A percentile compares a stretch with the other conserved stretches of the same genome.
Conservation (phyloP, 106 monocot species). For the Dactylorhiza incarnata region DNA sequence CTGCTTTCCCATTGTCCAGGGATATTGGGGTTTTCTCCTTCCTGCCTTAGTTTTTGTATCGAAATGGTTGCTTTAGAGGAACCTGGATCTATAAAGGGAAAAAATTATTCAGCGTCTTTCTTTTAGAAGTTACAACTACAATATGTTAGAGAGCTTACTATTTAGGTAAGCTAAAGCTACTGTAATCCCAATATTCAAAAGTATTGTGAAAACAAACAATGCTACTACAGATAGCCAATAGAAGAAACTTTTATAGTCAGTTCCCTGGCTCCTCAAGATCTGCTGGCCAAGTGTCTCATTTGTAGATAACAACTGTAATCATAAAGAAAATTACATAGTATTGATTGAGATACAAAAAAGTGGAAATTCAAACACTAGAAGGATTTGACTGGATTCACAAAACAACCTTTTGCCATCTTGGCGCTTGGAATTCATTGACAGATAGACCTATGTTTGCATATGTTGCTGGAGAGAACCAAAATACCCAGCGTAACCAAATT, state of each 20-base stretch:
- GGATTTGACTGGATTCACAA: background rate
- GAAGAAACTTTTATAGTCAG: constrained; percentile 3
- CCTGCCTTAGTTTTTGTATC: background rate
- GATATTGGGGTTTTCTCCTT: background rate
- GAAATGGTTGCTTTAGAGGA: constrained; percentile 6
- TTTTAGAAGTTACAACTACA: background rate
- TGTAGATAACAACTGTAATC: background rate
- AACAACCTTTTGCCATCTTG: constrained; percentile 24
- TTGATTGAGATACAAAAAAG: background rate
- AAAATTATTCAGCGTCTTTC: background rate
- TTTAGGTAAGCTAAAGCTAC: constrained; percentile 17
- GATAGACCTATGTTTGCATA: constrained; percentile 22
- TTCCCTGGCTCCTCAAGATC: constrained; percentile 7
- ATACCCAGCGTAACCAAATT: constrained; percentile 13
- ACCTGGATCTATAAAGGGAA: constrained; percentile 7
- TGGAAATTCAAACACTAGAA: background rate
- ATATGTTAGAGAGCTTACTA: background rate
- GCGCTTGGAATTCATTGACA: constrained; percentile 17
- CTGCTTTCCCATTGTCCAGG: background rate
- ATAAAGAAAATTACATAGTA: background rate
- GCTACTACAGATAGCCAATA: constrained; percentile 21
- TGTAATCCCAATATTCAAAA: constrained; percentile 9
- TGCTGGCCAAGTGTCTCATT: constrained; percentile 10
- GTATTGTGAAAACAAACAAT: constrained; percentile 11
- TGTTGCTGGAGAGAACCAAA: constrained; percentile 19